Base-by-base conservation (phyloP, 2,329 filamentous ascomycete species). In the Xylariaceae sp. region DNA sequence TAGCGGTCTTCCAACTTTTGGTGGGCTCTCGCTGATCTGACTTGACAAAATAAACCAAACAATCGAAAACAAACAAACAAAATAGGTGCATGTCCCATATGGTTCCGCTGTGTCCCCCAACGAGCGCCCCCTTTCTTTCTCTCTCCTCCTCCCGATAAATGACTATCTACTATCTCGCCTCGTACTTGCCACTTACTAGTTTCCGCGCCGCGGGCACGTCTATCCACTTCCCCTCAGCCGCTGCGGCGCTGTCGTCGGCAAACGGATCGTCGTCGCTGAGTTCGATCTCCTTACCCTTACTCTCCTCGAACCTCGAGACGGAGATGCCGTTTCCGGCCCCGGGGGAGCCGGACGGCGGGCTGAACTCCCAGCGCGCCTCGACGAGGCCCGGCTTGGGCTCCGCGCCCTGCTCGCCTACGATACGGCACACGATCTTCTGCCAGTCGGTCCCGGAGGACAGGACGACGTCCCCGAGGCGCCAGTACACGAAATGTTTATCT, bases 361-460 rank as follows among this genome's bases (percentile, higher is more conserved):
- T 67, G 56, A 79, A 76, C 70, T 96, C 92, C 86, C 93, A 97
- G 53, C 88, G 81, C 0, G 90, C 90, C 71, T 99, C 93, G 7
- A 96, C 82, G 51, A 85, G 86, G 0, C 92, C 91, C 4, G 89
- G 84, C 60, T 85, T 86, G 0, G 90, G 87, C 65, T 85, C 85
- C 49, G 85, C 80, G 20, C 84, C 85, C 32, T 93, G 88, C 0
- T 90, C 90, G 20, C 88, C 81, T 9, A 82, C 77, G 65, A 99
- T 89, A 2, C 92, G 85, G 56, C 91, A 95, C 6, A 96, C 87
- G 55, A 97, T 85, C 74, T 91, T 93, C 67, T 89, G 82, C 62
- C 85, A 82, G 48, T 86, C 86, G 7, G 83, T 76, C 44, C 80
- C 79, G 1, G 87, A 73, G 16, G 81, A 82, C 42, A 89, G 79